Percentiles rank a stretch among this genome's conserved stretches.
Conservation (phyloP, 164 flowering plant species). For the Berberis vulgaris region DNA sequence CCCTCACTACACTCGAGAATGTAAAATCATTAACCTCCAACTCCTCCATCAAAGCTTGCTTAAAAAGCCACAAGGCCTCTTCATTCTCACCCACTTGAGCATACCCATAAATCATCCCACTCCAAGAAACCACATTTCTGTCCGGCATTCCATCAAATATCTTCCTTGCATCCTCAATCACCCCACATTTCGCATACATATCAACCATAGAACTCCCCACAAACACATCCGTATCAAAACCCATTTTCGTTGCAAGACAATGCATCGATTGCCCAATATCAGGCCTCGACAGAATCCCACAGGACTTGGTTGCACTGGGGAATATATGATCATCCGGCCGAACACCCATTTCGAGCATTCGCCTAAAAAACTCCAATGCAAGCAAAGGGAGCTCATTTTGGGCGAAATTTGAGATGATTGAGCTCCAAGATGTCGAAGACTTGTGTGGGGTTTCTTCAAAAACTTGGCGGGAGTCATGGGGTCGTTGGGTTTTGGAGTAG, state of each 20-base stretch:
- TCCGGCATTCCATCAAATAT: constrained; percentile 84
- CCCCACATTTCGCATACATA: constrained; percentile 83
- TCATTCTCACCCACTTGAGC: constrained; percentile 58
- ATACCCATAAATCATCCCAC: constrained; percentile 84
- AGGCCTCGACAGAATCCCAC: constrained; percentile 31
- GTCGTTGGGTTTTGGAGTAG: constrained; percentile 70
- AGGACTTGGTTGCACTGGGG: constrained; percentile 65
- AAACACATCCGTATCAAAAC: constrained; percentile 55
- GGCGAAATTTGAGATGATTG: constrained; percentile 62
- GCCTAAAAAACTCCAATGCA: constrained; percentile 48
- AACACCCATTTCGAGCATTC: constrained; percentile 33
- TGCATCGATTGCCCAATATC: constrained; percentile 54
- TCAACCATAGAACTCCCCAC: constrained; percentile 81
- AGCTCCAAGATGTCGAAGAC: constrained; percentile 71
- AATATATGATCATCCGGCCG: constrained; percentile 58
- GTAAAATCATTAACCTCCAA: constrained; percentile 84
- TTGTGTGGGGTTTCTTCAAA: constrained; percentile 47
- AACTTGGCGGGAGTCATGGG: constrained; percentile 38
- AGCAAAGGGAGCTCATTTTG: constrained; percentile 72
- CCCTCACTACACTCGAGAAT: constrained; percentile 65
- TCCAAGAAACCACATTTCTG: constrained; percentile 92
- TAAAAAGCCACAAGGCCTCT: constrained; percentile 73
- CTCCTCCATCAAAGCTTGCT: constrained; percentile 39
- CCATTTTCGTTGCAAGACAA: constrained; percentile 47
- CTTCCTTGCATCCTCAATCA: constrained; percentile 40